phyloP scores from a whole-genome alignment of 257 asterid species.

The Nicotiana tomentosiformis region DNA sequence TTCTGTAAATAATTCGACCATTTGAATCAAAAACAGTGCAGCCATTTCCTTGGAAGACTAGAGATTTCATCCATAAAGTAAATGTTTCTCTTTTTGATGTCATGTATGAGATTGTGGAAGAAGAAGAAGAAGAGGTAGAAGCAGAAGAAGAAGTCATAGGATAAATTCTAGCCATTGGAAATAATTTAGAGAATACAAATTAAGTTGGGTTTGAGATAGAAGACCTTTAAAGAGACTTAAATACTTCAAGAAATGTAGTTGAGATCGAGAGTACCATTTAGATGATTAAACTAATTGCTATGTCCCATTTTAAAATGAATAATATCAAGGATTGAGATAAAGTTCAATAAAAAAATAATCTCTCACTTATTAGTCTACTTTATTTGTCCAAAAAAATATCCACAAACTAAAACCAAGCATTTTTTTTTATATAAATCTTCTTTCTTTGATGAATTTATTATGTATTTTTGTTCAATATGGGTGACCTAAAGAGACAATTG shows the following conservation, averaged over 20 bases:
- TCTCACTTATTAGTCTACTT: background rate
- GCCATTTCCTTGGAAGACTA: slow-evolving; percentile 53
- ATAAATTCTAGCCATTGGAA: slow-evolving; percentile 56
- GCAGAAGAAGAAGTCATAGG: slow-evolving; percentile 28
- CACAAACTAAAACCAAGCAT: background rate
- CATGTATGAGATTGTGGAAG: slow-evolving; percentile 8
- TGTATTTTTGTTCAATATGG: background rate
- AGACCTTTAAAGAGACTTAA: background rate
- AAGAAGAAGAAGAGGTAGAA: background rate
- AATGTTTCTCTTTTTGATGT: slow-evolving; percentile 37
- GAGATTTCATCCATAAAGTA: slow-evolving; percentile 74
- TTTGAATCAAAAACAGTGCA: slow-evolving; percentile 50
- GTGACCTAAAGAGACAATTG: background rate
- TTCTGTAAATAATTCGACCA: slow-evolving; percentile 46
- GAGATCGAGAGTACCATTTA: background rate
- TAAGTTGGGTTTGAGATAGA: background rate
- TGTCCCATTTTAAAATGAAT: background rate
- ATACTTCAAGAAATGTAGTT: background rate
- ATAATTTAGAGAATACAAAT: background rate
- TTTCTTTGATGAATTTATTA: background rate
- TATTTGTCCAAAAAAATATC: background rate
- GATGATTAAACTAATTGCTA: background rate
- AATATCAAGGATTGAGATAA: background rate
- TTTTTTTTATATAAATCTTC: too few relatives aligned
- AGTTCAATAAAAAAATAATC: too few relatives aligned